phyloP scores from a whole-genome alignment of 805 yeast genomes.

The Ogataea trehaloabstinens region DNA sequence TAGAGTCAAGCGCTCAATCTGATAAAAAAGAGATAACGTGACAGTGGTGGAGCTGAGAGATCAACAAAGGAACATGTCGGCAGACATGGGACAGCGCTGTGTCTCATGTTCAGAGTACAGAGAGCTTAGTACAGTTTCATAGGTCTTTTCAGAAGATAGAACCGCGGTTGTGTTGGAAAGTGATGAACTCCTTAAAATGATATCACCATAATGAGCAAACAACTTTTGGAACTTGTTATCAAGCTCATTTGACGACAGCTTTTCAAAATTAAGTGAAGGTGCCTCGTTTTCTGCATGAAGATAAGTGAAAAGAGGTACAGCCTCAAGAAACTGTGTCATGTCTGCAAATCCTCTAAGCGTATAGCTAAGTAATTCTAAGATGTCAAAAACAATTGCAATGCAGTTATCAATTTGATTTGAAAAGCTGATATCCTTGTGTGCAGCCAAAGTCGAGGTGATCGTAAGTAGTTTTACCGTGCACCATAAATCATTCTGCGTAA shows the following conservation, averaged over 20 bases:
- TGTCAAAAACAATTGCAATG: constrained; percentile 2
- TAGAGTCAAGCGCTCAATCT: too few species aligned
- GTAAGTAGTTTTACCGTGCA: constrained; percentile 17
- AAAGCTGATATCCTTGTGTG: neutral
- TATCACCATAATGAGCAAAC: constrained; percentile 9
- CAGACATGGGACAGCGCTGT: too few species aligned
- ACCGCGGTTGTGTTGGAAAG: neutral
- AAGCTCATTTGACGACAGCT: constrained; percentile 6
- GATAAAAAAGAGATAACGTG: too few species aligned
- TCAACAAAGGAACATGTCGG: too few species aligned
- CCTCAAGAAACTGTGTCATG: constrained; percentile 9
- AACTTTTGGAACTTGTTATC: constrained; percentile 8
- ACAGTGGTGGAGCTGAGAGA: too few species aligned
- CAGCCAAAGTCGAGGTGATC: constrained; percentile 8
- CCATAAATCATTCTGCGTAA: constrained; percentile 18
- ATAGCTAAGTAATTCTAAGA: constrained; percentile 4
- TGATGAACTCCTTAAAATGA: constrained; percentile 1
- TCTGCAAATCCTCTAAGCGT: constrained; percentile 24
- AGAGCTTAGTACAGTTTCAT: too few species aligned
- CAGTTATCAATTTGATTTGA: constrained; percentile 1
- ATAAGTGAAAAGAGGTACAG: constrained; percentile 12
- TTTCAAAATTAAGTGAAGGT: constrained; percentile 1
- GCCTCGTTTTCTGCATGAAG: constrained; percentile 1
- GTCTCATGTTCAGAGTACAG: too few species aligned
- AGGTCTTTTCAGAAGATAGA: too few species aligned